phyloP scores from a whole-genome alignment of 2,329 filamentous ascomycete species.

The Ophiocordyceps robertsii region DNA sequence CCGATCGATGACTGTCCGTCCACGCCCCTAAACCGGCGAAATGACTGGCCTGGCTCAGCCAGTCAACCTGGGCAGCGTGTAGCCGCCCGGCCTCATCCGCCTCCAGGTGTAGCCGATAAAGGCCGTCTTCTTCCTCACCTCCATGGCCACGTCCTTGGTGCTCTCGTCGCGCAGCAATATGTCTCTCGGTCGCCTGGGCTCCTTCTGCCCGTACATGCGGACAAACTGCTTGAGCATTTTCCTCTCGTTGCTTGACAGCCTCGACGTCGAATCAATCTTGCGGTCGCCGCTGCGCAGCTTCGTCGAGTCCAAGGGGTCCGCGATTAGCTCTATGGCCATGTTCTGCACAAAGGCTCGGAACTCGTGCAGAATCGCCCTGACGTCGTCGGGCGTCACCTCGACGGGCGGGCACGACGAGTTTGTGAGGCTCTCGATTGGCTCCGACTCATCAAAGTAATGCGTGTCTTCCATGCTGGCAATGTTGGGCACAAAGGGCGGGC shows the following conservation, averaged over 20 bases:
- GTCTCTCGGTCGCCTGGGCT: slow-evolving; percentile 73
- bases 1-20: no score
- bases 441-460: slow-evolving; percentile 81
- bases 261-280: slow-evolving; percentile 27
- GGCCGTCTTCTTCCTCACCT: slow-evolving; percentile 66
- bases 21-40: no score
- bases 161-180: slow-evolving; percentile 63
- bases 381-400: slow-evolving; percentile 15
- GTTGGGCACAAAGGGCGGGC: slow-evolving; percentile 68
- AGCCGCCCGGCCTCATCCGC: slow-evolving; percentile 25
- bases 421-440: slow-evolving; percentile 48
- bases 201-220: slow-evolving; percentile 41
- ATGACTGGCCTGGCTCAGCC: no score
- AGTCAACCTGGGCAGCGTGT: slow-evolving; percentile 6
- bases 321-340: slow-evolving; percentile 30
- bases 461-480: slow-evolving; percentile 59
- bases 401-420: slow-evolving; percentile 27
- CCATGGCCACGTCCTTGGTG: slow-evolving; percentile 55
- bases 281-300: slow-evolving; percentile 34
- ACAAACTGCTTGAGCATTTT: slow-evolving; percentile 36
- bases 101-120: slow-evolving; percentile 88
- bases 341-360: slow-evolving; percentile 28
- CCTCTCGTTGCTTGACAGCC: slow-evolving; percentile 21
- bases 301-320: slow-evolving; percentile 32
- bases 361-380: slow-evolving; percentile 18